Percentiles rank a stretch among this genome's conserved stretches.
Evolutionary conservation across 495 filamentous ascomycete genomes (phyloP).

Genomic region (Chaetomium fimeti): DNA sequence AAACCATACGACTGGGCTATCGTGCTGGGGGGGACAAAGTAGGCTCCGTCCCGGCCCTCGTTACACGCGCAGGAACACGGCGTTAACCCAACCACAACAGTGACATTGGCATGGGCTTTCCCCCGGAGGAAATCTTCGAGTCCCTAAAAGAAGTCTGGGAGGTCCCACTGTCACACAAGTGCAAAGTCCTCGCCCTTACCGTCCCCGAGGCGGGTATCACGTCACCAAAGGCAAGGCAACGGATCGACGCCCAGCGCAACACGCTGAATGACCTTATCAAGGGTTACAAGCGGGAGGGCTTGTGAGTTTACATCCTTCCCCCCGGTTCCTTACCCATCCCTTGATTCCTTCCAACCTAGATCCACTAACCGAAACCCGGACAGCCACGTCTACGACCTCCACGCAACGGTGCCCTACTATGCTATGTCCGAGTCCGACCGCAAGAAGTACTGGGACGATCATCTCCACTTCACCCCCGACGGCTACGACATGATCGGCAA

Average conservation of each 20-base stretch:
- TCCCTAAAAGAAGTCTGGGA: constrained; percentile 48
- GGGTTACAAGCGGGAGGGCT: constrained; percentile 43
- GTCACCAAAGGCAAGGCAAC: constrained; percentile 19
- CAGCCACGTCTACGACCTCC: constrained; percentile 56
- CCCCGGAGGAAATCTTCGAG: constrained; percentile 40
- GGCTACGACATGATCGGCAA: constrained; percentile 62
- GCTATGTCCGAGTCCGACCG: constrained; percentile 44
- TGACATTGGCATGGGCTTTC: constrained; percentile 45
- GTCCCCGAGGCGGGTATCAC: constrained; percentile 52
- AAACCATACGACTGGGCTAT: constrained; percentile 47
- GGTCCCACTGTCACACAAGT: constrained; percentile 43
- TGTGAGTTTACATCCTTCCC: constrained; percentile 39
- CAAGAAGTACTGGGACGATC: constrained; percentile 58
- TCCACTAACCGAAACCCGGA: constrained; percentile 1
- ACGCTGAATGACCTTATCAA: constrained; percentile 55
- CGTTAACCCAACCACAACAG: constrained; percentile 22
- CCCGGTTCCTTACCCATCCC: neutral
- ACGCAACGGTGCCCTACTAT: constrained; percentile 52
- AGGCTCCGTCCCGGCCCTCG: constrained; percentile 5
- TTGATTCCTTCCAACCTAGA: neutral
- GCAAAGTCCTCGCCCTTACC: constrained; percentile 59
- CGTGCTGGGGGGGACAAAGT: constrained; percentile 62
- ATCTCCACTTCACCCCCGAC: constrained; percentile 56
- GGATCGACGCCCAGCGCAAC: constrained; percentile 42
- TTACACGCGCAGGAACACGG: neutral